phyloP scores from a whole-genome alignment of 2,329 filamentous ascomycete genomes.

The Epichloe uncinata region DNA sequence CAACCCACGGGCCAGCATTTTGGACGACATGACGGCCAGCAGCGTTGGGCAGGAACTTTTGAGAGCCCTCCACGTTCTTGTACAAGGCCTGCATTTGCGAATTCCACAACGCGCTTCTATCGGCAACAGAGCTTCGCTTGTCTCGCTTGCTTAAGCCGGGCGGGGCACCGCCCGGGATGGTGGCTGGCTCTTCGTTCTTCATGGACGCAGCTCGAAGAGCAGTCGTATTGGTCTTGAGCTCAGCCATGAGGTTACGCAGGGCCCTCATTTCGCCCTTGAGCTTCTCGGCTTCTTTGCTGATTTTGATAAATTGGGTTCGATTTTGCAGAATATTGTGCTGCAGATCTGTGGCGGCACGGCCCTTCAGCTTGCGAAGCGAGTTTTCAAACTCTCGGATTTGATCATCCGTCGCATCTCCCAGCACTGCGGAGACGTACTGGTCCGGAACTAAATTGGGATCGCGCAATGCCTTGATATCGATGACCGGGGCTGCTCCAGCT shows the following conservation, averaged over 20 bases:
- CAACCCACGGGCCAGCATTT: conserved; percentile 87
- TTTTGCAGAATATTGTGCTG: conserved; percentile 97
- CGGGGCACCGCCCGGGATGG: conserved; percentile 37
- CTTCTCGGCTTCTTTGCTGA: conserved; percentile 97
- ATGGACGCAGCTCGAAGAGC: conserved; percentile 48
- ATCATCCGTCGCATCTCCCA: conserved; percentile 76
- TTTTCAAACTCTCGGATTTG: conserved; percentile 75
- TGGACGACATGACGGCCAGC: conserved; percentile 88
- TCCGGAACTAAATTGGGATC: conserved; percentile 71
- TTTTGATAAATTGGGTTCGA: conserved; percentile 95
- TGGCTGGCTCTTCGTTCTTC: conserved; percentile 32
- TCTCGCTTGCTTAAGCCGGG: conserved; percentile 52
- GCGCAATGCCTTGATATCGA: conserved; percentile 66
- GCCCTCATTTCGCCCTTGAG: conserved; percentile 92
- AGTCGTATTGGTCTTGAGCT: conserved; percentile 68
- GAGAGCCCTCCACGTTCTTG: conserved; percentile 94
- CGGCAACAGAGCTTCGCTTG: conserved; percentile 78
- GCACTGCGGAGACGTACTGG: conserved; percentile 59
- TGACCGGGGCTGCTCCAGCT: conserved; percentile 43
- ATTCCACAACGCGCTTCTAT: conserved; percentile 54
- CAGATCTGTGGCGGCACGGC: conserved; percentile 66
- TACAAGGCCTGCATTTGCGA: conserved; percentile 65
- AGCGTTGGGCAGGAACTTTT: conserved; percentile 87
- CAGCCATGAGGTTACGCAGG: conserved; percentile 79
- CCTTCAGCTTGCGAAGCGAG: conserved; percentile 62